Evolutionary conservation across 2,329 filamentous ascomycete species (phyloP).

Genomic region (Paecilomyces variotii): DNA sequence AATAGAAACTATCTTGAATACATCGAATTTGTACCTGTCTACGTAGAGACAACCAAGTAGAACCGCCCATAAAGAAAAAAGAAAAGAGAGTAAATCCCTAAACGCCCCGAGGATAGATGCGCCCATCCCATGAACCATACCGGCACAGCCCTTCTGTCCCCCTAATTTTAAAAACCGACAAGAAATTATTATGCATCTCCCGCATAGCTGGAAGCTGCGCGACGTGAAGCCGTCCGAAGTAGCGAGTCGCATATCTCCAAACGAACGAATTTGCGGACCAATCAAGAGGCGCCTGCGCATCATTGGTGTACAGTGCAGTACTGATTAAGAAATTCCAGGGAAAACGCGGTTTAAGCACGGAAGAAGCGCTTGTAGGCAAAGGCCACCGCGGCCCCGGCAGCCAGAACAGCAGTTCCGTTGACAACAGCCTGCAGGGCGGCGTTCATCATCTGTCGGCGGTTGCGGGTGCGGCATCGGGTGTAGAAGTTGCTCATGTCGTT

Average conservation of each 20-base stretch:
- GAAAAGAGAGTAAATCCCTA: neutral
- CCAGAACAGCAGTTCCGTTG: slow-evolving; percentile 41
- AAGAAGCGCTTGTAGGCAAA: slow-evolving; percentile 31
- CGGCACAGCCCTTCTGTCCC: neutral
- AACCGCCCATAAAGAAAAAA: neutral
- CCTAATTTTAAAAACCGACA: neutral
- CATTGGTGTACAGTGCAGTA: neutral
- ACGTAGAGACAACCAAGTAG: neutral
- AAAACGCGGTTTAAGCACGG: slow-evolving; percentile 8
- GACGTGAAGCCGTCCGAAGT: neutral
- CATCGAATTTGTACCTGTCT: neutral
- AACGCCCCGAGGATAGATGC: neutral
- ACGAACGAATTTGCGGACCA: neutral
- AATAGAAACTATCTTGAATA: too few relatives aligned
- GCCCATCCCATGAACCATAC: neutral
- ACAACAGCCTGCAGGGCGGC: slow-evolving; percentile 44
- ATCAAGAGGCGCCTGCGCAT: slow-evolving; percentile 17
- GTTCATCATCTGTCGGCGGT: slow-evolving; percentile 50
- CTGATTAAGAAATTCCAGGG: slow-evolving; percentile 4
- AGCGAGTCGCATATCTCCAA: neutral
- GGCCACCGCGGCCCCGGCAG: slow-evolving; percentile 34
- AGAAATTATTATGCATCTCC: neutral
- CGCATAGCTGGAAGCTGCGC: neutral
- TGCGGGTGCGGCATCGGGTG: slow-evolving; percentile 45
- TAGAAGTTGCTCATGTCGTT: slow-evolving; percentile 50